Evolutionary conservation across 768 basidiomycete species (phyloP).

Genomic region (Mycena leptocephala): DNA sequence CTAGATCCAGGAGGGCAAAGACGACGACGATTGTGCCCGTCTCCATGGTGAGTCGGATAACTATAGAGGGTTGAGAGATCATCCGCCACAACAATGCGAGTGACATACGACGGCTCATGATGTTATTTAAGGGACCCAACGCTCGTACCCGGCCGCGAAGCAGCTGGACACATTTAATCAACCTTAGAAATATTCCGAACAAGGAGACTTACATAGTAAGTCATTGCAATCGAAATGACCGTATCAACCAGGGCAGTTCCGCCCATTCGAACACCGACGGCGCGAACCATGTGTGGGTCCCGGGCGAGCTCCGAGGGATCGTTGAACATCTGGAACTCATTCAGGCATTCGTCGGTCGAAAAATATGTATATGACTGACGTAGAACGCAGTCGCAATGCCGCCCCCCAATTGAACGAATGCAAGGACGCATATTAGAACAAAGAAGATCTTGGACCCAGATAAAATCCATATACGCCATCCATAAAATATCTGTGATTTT

Average conservation of each 20-base stretch:
- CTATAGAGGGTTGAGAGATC: background rate
- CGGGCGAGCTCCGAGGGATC: background rate
- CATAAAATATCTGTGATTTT: conserved; percentile 27
- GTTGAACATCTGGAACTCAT: background rate
- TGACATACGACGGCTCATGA: conserved; percentile 21
- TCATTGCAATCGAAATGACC: conserved; percentile 30
- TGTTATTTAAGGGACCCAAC: conserved; percentile 5
- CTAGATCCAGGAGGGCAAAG: conserved; percentile 23
- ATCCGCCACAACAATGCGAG: background rate
- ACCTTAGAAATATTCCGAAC: too few relatives aligned
- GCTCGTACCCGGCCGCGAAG: conserved; percentile 10
- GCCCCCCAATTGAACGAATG: conserved; percentile 26
- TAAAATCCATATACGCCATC: conserved; percentile 34
- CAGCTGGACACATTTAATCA: background rate
- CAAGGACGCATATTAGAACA: conserved; percentile 8
- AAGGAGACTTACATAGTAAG: conserved; percentile 18
- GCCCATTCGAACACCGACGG: conserved; percentile 16
- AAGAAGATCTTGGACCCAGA: conserved; percentile 17
- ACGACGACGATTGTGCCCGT: conserved; percentile 20
- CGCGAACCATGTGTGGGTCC: background rate
- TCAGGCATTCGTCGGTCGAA: background rate
- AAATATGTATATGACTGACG: conserved; percentile 1
- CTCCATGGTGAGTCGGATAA: conserved; percentile 27
- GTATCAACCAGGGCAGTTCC: conserved; percentile 21
- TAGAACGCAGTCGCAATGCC: conserved; percentile 12